phyloP scores from a whole-genome alignment of 2,329 filamentous ascomycete genomes.

The Claviceps cyperi region DNA sequence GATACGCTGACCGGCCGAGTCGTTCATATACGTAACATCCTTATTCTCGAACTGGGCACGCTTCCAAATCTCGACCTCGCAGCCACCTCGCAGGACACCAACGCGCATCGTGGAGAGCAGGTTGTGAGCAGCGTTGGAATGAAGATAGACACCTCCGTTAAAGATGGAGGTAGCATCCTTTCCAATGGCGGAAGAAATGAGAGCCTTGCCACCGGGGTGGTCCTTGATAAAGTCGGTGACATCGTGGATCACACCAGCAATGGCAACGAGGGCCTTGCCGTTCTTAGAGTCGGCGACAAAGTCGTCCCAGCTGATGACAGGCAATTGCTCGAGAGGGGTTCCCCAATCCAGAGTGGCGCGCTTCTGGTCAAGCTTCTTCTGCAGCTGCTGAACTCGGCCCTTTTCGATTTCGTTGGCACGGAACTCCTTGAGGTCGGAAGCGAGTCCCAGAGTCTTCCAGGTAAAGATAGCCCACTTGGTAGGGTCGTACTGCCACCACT shows the following conservation, averaged over 20 bases:
- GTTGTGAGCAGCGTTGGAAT: slow-evolving; percentile 85
- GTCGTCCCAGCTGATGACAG: slow-evolving; percentile 76
- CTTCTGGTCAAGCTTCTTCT: slow-evolving; percentile 89
- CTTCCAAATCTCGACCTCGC: slow-evolving; percentile 90
- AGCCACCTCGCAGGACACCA: slow-evolving; percentile 72
- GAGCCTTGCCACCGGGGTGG: slow-evolving; percentile 78
- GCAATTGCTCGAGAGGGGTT: slow-evolving; percentile 69
- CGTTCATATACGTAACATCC: slow-evolving; percentile 65
- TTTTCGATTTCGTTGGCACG: slow-evolving; percentile 85
- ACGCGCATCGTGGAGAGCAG: slow-evolving; percentile 77
- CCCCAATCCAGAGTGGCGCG: slow-evolving; percentile 75
- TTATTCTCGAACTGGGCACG: slow-evolving; percentile 72
- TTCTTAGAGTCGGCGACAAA: slow-evolving; percentile 64
- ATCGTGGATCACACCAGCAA: slow-evolving; percentile 79
- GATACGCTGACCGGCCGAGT: slow-evolving; percentile 67
- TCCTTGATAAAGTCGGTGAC: slow-evolving; percentile 74
- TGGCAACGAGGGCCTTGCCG: slow-evolving; percentile 60
- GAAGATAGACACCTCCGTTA: slow-evolving; percentile 81
- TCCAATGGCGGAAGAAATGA: slow-evolving; percentile 69
- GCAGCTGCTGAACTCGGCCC: slow-evolving; percentile 72
- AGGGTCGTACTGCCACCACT: slow-evolving; percentile 84
- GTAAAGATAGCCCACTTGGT: slow-evolving; percentile 81
- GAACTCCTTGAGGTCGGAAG: slow-evolving; percentile 83
- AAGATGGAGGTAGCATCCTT: slow-evolving; percentile 85
- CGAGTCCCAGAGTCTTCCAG: slow-evolving; percentile 73